phyloP scores from a whole-genome alignment of 179 eudicot genomes.

The Silene coronaria region DNA sequence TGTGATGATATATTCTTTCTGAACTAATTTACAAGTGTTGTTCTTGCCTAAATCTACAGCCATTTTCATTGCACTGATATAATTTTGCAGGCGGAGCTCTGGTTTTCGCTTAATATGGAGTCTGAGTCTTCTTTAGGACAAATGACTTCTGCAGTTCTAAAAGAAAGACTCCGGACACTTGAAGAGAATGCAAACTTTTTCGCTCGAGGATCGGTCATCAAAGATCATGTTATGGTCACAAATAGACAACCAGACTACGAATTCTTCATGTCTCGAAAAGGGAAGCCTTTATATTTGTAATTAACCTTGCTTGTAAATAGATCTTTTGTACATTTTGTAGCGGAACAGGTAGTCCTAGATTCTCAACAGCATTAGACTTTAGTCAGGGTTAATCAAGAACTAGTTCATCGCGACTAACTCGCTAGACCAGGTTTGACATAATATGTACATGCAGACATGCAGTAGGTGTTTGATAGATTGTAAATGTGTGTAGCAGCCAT shows the following conservation, averaged over 20 bases:
- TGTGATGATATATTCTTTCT: neutral
- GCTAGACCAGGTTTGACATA: constrained; percentile 1
- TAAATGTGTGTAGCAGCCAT: neutral
- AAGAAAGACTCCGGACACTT: constrained; percentile 18
- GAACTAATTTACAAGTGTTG: too few species aligned
- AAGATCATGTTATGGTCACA: constrained; percentile 13
- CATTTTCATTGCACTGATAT: neutral
- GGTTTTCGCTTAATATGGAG: constrained; percentile 19
- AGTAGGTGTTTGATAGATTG: neutral
- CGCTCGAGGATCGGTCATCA: constrained; percentile 20
- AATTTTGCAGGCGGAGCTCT: constrained; percentile 23
- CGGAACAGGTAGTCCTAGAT: neutral
- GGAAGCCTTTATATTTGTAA: neutral
- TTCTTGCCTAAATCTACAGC: neutral
- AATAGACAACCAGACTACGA: constrained; percentile 29
- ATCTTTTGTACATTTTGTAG: neutral
- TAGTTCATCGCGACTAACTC: neutral
- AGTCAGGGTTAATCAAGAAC: neutral
- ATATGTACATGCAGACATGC: neutral
- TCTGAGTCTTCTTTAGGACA: constrained; percentile 14
- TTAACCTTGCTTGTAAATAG: neutral
- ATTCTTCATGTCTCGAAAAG: constrained; percentile 25
- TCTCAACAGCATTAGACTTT: neutral
- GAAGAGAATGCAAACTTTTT: constrained; percentile 23
- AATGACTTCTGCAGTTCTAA: constrained; percentile 13